Evolutionary conservation across 2,329 filamentous ascomycete genomes (phyloP).

Genomic region (Dothistroma pini): DNA sequence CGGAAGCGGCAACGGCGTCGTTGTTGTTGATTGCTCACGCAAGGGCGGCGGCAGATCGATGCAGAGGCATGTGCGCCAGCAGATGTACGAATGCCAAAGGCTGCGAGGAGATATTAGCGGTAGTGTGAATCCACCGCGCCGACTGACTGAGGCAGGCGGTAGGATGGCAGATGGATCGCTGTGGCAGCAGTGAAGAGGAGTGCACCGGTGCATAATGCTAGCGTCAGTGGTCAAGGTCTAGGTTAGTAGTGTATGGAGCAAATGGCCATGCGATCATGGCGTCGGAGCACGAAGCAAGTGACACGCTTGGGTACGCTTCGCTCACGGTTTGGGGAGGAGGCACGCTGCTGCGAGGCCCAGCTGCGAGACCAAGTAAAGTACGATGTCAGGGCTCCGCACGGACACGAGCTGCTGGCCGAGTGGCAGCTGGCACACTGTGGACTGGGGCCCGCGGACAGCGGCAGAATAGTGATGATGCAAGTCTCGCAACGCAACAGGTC

Average conservation of each 20-base stretch:
- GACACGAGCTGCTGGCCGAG: background rate
- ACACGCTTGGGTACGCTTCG: conserved; percentile 8
- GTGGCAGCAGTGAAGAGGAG: conserved; percentile 8
- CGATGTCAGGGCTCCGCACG: conserved; percentile 1
- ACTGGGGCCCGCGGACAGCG: background rate
- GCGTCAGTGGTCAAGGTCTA: conserved; percentile 23
- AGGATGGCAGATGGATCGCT: conserved; percentile 6
- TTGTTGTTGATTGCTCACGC: conserved; percentile 27
- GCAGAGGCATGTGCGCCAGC: conserved; percentile 27
- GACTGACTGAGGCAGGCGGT: conserved; percentile 11
- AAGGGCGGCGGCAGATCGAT: conserved; percentile 30
- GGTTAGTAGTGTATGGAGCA: conserved; percentile 22
- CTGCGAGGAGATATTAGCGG: background rate
- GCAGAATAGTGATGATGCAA: background rate
- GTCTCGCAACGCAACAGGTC: too few relatives aligned
- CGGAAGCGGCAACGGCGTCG: conserved; percentile 16
- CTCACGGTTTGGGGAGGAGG: background rate
- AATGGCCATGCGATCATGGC: conserved; percentile 23
- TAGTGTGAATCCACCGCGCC: conserved; percentile 9
- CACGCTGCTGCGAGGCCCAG: conserved; percentile 4
- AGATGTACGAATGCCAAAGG: conserved; percentile 14
- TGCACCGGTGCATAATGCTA: conserved; percentile 21
- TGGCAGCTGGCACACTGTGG: background rate
- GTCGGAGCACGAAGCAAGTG: conserved; percentile 20
- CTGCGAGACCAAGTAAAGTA: conserved; percentile 6